phyloP scores from a whole-genome alignment of 78 protist species.

The Guillardia theta region DNA sequence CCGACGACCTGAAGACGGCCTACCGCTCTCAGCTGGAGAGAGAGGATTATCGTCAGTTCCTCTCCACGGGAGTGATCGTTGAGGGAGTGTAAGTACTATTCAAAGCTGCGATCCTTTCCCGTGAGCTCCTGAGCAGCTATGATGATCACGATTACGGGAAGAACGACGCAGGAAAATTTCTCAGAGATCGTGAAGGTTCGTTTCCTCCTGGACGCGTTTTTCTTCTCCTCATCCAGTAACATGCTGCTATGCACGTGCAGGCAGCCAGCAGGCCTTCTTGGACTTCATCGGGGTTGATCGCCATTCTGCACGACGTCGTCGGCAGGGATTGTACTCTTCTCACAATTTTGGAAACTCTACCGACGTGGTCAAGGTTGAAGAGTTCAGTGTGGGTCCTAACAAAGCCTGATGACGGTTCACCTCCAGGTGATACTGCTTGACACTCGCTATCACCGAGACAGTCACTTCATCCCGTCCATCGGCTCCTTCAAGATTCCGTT shows the following conservation, averaged over 20 bases:
- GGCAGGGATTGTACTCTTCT: neutral
- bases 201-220: neutral
- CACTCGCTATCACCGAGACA: neutral
- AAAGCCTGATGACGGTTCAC: neutral
- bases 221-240: neutral
- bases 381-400: too few species aligned
- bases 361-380: neutral
- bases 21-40: neutral
- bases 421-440: neutral
- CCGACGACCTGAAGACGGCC: neutral
- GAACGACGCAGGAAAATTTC: neutral
- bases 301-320: neutral
- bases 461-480: neutral
- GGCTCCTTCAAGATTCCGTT: neutral
- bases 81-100: too few species aligned
- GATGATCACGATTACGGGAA: slow-evolving; percentile 13
- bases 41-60: neutral
- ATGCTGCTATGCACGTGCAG: neutral
- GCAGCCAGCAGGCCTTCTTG: neutral
- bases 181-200: neutral
- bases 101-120: too few species aligned
- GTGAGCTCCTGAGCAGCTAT: too few species aligned
- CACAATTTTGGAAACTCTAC: neutral
- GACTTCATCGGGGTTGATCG: neutral
- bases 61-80: neutral